Evolutionary conservation across 1,139 yeast genomes (phyloP).

Genomic region (Yamadazyma triangularis): DNA sequence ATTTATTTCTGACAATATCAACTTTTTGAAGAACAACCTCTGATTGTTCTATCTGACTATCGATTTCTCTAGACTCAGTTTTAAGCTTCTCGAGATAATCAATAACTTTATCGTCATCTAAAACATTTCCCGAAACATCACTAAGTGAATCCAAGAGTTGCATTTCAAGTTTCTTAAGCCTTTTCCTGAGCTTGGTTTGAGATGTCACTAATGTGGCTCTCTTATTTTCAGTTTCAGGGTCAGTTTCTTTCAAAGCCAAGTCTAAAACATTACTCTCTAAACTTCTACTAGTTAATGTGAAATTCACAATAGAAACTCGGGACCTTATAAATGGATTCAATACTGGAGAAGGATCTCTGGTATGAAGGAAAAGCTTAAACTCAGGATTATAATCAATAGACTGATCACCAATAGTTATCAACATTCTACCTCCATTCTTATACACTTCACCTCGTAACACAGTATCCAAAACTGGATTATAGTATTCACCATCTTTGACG

Average conservation of each 20-base stretch:
- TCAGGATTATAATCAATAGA: constrained; percentile 64
- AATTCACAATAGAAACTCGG: constrained; percentile 63
- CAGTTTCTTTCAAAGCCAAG: constrained; percentile 47
- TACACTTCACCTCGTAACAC: constrained; percentile 59
- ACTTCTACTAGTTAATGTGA: constrained; percentile 63
- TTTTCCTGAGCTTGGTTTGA: constrained; percentile 58
- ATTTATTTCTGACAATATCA: constrained; percentile 43
- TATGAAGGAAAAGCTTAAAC: constrained; percentile 57
- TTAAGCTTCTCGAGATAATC: constrained; percentile 63
- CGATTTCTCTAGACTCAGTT: constrained; percentile 53
- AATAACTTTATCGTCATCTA: constrained; percentile 63
- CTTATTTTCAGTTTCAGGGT: constrained; percentile 66
- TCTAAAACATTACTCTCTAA: constrained; percentile 63
- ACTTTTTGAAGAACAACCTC: constrained; percentile 50
- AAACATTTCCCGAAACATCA: constrained; percentile 54
- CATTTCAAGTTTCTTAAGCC: constrained; percentile 55
- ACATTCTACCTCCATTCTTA: constrained; percentile 65
- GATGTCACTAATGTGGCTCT: constrained; percentile 48
- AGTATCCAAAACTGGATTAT: constrained; percentile 68
- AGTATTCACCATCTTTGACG: constrained; percentile 73
- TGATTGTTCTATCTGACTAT: constrained; percentile 51
- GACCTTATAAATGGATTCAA: constrained; percentile 57
- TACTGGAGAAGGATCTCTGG: constrained; percentile 50
- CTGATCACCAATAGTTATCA: constrained; percentile 58
- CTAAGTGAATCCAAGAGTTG: constrained; percentile 56